Evolutionary conservation across 495 filamentous ascomycete genomes (phyloP), one percentile per base, ranked within the genome.

Genomic region (Xeromyces bisporus): DNA sequence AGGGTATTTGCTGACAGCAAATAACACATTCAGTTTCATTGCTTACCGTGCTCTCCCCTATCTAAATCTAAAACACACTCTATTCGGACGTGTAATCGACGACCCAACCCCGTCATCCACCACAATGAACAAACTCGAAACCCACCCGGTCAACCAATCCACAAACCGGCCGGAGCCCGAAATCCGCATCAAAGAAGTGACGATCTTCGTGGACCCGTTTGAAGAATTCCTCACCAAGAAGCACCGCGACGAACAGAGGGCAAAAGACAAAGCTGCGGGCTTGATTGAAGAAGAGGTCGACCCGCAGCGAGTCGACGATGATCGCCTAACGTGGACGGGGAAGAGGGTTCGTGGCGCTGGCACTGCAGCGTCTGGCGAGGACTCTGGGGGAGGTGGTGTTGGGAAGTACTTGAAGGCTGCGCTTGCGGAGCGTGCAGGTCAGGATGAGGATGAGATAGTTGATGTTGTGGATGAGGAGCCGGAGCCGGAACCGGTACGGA

Each of bases 41-140:
- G 80, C 75, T 1, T 96, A 96, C 50, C 74, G 78, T 12, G 64
- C 77, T 1, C 67, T 74, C 1, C 71, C 72, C 45, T 89, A 97
- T 56, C 67, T 97, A 8, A 82, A 94, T 48, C 64, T 74, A 34
- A 97, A 97, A 39, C 89, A 97, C 50, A 96, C 89, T n/a, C 78
- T 96, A 17, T 96, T 97, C 43, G 89, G 73, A 2, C 67, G 69
- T 18, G 73, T 96, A 2, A 79, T 93, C 10, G 81, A 77, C 17
- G 83, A 82, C 7, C 43, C 73, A 32, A 77, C 81, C 9, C 60
- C 60, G 2, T 64, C 60, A 8, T 56, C 60, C 12, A 39, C 51
- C 10, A 75, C 79, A 2, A 56, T 94, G 5, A 61, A 63, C 32
- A 63, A 61, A 20, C 71, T 99, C 48, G 89, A 99, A 48, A 64